These are phyloP conservation scores for Yamadazyma aaseri DNA, from an alignment of 1,139 yeast genomes.

Conservation along the genomic window DNA sequence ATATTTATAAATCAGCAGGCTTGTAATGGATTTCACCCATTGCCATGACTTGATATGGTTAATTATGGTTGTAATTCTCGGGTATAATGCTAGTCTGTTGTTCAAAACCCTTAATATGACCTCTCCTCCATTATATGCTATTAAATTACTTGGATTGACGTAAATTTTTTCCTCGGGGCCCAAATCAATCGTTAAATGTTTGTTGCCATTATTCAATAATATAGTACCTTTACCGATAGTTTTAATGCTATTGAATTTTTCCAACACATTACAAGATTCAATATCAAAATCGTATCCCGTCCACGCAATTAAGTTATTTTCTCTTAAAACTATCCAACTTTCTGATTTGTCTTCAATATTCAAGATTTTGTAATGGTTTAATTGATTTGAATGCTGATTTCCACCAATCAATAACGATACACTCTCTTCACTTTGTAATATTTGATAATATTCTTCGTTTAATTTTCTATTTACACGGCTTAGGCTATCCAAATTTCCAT, in stretches of 20 bases:
- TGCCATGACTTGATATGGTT: conserved; percentile 1
- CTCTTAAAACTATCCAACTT: conserved; percentile 37
- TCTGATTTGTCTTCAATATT: conserved; percentile 18
- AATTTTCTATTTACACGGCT: conserved; percentile 16
- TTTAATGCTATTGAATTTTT: conserved; percentile 20
- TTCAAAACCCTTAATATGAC: no score
- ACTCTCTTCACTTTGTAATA: conserved; percentile 22
- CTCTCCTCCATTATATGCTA: no score
- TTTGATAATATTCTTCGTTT: conserved; percentile 24
- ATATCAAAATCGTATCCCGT: conserved; percentile 37
- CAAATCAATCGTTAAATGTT: conserved; percentile 30
- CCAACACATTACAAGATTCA: conserved; percentile 16
- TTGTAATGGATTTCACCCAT: conserved; percentile 1
- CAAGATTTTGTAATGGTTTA: conserved; percentile 25
- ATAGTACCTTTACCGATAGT: conserved; percentile 37
- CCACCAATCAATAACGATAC: conserved; percentile 34
- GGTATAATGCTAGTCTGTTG: neutral
- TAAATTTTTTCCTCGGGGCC: conserved; percentile 30
- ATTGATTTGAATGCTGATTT: conserved; percentile 13
- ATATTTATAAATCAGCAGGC: neutral
- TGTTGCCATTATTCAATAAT: conserved; percentile 37
- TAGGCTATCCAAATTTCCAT: conserved; percentile 29
- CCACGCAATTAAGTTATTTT: conserved; percentile 44
- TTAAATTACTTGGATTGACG: conserved; percentile 33
- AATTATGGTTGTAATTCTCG: neutral